Conservation (phyloP, 1,284 basidiomycete species). For the Rhodotorula sp. region DNA sequence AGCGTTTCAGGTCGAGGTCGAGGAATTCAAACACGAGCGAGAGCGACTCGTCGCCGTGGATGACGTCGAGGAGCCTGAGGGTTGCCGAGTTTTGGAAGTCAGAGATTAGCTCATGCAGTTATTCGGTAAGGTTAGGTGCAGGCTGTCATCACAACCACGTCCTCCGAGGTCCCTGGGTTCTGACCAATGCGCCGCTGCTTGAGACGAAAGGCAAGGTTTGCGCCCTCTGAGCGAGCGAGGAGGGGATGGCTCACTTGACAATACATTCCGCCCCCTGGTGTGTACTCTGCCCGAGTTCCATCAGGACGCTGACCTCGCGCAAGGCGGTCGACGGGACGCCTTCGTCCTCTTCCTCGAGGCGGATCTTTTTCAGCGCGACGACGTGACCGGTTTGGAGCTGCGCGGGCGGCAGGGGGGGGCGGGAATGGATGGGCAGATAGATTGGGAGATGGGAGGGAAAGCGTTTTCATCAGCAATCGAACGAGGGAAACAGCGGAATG, state of each 20-base stretch:
- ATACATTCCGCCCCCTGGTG: slow-evolving; percentile 79
- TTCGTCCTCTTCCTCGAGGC: slow-evolving; percentile 95
- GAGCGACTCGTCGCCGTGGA: slow-evolving; percentile 93
- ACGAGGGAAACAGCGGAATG: neutral
- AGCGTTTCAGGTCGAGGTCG: slow-evolving; percentile 90
- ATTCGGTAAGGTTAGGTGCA: no score
- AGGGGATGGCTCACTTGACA: slow-evolving; percentile 61
- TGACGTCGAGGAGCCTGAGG: slow-evolving; percentile 84
- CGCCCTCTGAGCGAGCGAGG: neutral
- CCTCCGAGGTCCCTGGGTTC: no score
- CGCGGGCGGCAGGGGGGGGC: no score
- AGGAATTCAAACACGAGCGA: slow-evolving; percentile 97
- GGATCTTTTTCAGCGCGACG: slow-evolving; percentile 96
- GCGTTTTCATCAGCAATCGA: neutral
- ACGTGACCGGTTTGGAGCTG: slow-evolving; percentile 62
- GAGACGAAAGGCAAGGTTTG: neutral
- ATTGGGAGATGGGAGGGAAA: neutral
- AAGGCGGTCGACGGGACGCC: slow-evolving; percentile 97
- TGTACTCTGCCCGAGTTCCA: slow-evolving; percentile 63
- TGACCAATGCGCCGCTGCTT: no score
- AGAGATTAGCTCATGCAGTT: no score
- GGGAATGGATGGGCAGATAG: neutral
- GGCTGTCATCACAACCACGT: no score
- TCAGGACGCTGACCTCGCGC: slow-evolving; percentile 92
- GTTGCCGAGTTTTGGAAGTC: no score